Evolutionary conservation across 106 monocot species (phyloP).

Genomic region (Dendrobium officinale): DNA sequence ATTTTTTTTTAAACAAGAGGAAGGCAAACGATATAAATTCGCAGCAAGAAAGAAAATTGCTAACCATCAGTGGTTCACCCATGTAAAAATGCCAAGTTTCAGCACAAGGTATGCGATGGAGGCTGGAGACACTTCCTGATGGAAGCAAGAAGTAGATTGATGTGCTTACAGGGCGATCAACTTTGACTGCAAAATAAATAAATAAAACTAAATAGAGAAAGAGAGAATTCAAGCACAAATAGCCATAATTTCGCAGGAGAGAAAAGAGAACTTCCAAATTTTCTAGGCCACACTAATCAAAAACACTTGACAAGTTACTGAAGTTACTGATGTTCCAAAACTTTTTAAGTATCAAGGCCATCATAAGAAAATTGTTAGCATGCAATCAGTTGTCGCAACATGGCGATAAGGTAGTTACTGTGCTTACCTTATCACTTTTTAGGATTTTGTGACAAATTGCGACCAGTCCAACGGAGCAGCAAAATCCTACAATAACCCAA

Average conservation of each 20-base stretch:
- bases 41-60: neutral
- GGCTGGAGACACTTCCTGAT: slow-evolving; percentile 48
- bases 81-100: slow-evolving; percentile 86
- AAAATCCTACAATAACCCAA: no score
- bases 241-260: neutral
- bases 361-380: no score
- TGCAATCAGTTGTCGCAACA: no score
- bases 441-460: no score
- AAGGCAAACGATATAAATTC: neutral
- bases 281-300: neutral
- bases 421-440: no score
- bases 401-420: no score
- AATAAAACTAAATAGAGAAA: neutral
- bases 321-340: neutral
- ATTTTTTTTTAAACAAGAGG: neutral
- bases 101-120: slow-evolving; percentile 76
- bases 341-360: neutral
- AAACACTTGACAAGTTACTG: neutral
- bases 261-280: neutral
- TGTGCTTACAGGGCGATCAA: slow-evolving; percentile 69
- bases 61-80: slow-evolving; percentile 76
- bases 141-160: slow-evolving; percentile 72
- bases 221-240: neutral
- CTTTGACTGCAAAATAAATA: slow-evolving; percentile 46
- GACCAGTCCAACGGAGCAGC: no score